phyloP scores from a whole-genome alignment of 2,329 filamentous ascomycete species.

The Aspergillus sp. region DNA sequence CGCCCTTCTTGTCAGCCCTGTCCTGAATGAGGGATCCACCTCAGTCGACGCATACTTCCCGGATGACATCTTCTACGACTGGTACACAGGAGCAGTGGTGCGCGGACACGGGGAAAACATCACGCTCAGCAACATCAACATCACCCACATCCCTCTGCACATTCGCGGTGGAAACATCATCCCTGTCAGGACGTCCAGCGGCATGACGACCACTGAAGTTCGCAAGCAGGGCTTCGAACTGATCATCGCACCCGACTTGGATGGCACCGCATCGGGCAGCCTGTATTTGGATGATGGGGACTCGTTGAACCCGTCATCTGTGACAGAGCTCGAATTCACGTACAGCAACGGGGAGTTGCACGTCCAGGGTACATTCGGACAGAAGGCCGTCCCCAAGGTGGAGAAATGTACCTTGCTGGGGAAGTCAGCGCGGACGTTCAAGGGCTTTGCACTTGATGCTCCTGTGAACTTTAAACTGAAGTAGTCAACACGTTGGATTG shows the following conservation, averaged over 20 bases:
- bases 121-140: conserved; percentile 48
- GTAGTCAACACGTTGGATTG: not conserved
- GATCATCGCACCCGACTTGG: conserved; percentile 63
- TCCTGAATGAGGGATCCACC: conserved; percentile 55
- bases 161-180: conserved; percentile 63
- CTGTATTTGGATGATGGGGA: conserved; percentile 80
- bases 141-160: conserved; percentile 62
- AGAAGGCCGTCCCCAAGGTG: conserved; percentile 30
- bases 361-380: conserved; percentile 33
- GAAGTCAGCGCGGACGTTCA: conserved; percentile 27
- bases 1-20: conserved; percentile 58
- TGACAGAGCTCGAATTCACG: conserved; percentile 61
- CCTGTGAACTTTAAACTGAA: conserved; percentile 18
- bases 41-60: conserved; percentile 59
- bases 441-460: conserved; percentile 18
- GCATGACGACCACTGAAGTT: conserved; percentile 63
- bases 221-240: conserved; percentile 68
- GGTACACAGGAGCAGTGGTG: conserved; percentile 54
- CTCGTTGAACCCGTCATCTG: conserved; percentile 58
- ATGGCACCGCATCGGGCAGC: conserved; percentile 65
- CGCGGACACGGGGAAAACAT: conserved; percentile 49
- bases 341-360: conserved; percentile 54
- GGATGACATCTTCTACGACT: conserved; percentile 62
- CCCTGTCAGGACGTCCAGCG: conserved; percentile 55
- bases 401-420: conserved; percentile 36